phyloP scores from a whole-genome alignment of 352 stramenopile species.

The Peronospora tabacina region DNA sequence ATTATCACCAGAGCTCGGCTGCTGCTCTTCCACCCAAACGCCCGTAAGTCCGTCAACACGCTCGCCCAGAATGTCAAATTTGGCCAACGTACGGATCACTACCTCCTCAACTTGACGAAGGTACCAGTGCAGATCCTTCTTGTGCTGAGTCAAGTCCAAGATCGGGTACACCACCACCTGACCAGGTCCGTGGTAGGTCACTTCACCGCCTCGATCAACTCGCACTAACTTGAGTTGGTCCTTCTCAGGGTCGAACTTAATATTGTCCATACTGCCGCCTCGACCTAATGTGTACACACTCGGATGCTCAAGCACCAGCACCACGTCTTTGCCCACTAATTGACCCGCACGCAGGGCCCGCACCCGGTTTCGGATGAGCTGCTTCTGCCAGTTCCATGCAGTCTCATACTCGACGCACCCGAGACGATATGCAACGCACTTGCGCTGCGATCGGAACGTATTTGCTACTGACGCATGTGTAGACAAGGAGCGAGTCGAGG shows the following conservation, averaged over 20 bases:
- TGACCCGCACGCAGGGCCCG: constrained; percentile 34
- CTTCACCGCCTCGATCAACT: constrained; percentile 97
- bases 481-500: constrained; percentile 5
- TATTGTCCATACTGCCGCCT: constrained; percentile 87
- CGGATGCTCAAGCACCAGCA: constrained; percentile 72
- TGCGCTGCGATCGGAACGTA: constrained; percentile 23
- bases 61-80: constrained; percentile 83
- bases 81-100: constrained; percentile 87
- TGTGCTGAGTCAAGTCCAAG: constrained; percentile 91
- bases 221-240: constrained; percentile 87
- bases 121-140: constrained; percentile 97
- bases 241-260: constrained; percentile 67
- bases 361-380: constrained; percentile 78
- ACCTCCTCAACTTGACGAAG: constrained; percentile 93
- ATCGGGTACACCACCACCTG: constrained; percentile 98
- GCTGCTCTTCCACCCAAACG: constrained; percentile 93
- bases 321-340: constrained; percentile 45
- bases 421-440: constrained; percentile 62
- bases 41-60: constrained; percentile 90
- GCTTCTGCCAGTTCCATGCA: constrained; percentile 83
- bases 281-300: constrained; percentile 95
- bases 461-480: constrained; percentile 2
- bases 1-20: constrained; percentile 7
- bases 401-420: constrained; percentile 76
- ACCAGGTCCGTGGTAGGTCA: constrained; percentile 97